Base-by-base conservation (phyloP, 2,329 filamentous ascomycete genomes). In the Sodiomyces alkalinus region DNA sequence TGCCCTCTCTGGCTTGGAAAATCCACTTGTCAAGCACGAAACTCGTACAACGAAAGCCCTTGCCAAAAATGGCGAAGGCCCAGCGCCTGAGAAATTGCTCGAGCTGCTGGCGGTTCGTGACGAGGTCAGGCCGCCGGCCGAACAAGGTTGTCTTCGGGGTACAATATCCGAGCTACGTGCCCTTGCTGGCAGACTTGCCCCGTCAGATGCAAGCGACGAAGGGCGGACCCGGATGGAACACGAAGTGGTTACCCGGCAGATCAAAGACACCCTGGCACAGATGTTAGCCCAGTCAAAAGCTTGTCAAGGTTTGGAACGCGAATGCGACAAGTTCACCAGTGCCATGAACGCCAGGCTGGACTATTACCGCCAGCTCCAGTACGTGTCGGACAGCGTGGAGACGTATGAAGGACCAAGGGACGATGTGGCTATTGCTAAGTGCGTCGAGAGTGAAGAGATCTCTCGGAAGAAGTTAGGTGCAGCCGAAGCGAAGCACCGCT, bases 311-410 rank as follows among this genome's bases (percentile, higher is more conserved):
- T 47, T 77, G 9, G 74, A 81, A 35, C 68, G 69, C 33, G 86
- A 94, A 47, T 56, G 83, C 5, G 76, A 87, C 26, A 56, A 73
- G 17, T 90, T 92, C 47, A 77, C 73, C 17, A 61, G 64, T 11
- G 72, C 78, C 0, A 86, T 92, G 72, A 96, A 96, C 43, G 64
- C 74, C 20, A 75, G 90, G 10, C 55, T 94, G 1, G 83, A 90
- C 32, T 96, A 85, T 46, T 96, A 96, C 46, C 74, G 78, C 5
- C 85, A 94, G 44, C 62, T 96, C 8, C 90, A 96, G 46, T 68
- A 72, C 16, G 74, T 96, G n/a, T 94, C 86, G 0, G 87, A 96
- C 45, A 81, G 73, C 12, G 82, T 96, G 0, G 67, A 70, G 5
- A 75, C 79, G 1, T 80, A 80, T 31, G 75, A 83, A 32, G 74